Evolutionary conservation across 805 yeast genomes (phyloP), one percentile per base, ranked within the genome.

Genomic region (Suhomyces emberorum): DNA sequence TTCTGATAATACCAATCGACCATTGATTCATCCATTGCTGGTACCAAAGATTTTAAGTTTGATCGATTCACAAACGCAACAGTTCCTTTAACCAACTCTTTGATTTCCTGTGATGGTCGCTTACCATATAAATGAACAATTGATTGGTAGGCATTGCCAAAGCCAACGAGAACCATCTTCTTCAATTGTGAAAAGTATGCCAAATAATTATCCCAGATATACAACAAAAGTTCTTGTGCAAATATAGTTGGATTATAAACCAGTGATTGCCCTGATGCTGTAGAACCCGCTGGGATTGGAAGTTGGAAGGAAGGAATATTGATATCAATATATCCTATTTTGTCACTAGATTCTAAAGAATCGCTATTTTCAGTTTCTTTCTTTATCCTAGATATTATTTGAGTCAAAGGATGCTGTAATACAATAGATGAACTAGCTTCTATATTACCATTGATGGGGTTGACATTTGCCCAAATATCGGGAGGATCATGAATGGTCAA

Each of bases 1-100:
- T 86, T 83, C 45, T 81, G 79, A 64, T 79, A 88, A 60, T 80
- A 93, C 96, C 97, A 89, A 53, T 89, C 96, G 12, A 85, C 76
- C 63, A 89, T 74, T 7, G 83, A 77, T 59, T 93, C 98, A 57
- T 91, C 98, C 51, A 88, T 79, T 16, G 87, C 74, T 4, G 96
- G 89, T 4, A 87, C 87, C 30, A 91, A 72, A 2, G 95, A 81
- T 46, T 85, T 77, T 50, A 91, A 65, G n/a, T 74, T 71, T 2
- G 81, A 74, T 32, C 81, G 73, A 44, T 83, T 88, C 20, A 83
- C 66, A 54, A 81, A 87, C 39, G 77, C 79, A 17, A 84, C 76
- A 1, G 83, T 74, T 4, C 91, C 87, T 48, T 78, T 77, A 4
- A 83, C 86, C 34, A 72, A 44, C n/a, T 67, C 72, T 40, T 76